phyloP scores from a whole-genome alignment of 495 filamentous ascomycete genomes.

The Aspergillus avenaceus region DNA sequence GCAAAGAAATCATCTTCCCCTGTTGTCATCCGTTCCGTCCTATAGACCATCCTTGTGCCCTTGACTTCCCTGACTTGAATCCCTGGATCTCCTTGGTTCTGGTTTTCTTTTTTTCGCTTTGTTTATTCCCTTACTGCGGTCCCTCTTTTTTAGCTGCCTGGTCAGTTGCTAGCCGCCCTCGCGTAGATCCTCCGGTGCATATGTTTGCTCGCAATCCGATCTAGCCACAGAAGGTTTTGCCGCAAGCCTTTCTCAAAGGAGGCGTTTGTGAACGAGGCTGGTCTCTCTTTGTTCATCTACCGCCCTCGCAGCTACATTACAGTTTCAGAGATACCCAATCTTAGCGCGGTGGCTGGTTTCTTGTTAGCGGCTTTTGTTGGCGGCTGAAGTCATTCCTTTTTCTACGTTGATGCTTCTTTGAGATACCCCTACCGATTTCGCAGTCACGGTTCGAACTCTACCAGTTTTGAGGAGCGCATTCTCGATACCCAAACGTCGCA shows the following conservation, averaged over 20 bases:
- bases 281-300: conserved; percentile 5
- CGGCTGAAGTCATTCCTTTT: neutral
- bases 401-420: neutral
- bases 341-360: neutral
- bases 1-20: conserved; percentile 1
- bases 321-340: neutral
- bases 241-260: neutral
- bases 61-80: conserved; percentile 10
- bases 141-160: conserved; percentile 3
- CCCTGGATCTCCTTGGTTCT: conserved; percentile 1
- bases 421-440: neutral
- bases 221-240: conserved; percentile 1
- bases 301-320: neutral
- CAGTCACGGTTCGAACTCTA: neutral
- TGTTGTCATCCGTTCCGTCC: conserved; percentile 4
- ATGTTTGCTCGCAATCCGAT: conserved; percentile 6
- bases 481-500: conserved; percentile 16
- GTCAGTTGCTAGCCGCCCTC: conserved; percentile 21
- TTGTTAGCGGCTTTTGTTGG: conserved; percentile 2
- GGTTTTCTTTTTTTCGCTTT: conserved; percentile 14
- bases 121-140: conserved; percentile 9
- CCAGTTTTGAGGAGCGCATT: neutral
- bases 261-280: conserved; percentile 5
- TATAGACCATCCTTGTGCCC: conserved; percentile 1
- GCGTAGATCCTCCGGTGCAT: conserved; percentile 8